phyloP scores from a whole-genome alignment of 163 green algal species.

The Scenedesmus sp. region DNA sequence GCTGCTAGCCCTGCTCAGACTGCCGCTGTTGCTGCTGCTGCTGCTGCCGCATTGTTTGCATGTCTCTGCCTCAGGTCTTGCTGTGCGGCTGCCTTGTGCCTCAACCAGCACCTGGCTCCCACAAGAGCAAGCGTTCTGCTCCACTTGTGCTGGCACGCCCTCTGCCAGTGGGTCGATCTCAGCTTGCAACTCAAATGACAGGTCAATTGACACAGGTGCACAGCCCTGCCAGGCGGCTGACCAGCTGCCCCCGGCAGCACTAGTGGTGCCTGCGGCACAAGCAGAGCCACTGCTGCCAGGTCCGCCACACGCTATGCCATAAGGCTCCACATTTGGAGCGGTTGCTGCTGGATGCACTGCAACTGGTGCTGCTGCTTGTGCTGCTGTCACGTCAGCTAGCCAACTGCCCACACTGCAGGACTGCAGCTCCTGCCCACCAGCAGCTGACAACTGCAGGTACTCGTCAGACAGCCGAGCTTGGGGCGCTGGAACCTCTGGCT shows the following conservation, averaged over 20 bases:
- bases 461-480: neutral
- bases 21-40: no score
- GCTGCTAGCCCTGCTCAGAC: neutral
- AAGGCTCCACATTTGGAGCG: neutral
- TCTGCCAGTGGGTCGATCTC: neutral
- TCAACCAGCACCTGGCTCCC: neutral
- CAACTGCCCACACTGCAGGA: neutral
- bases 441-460: neutral
- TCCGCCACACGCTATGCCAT: no score
- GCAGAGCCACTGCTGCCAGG: neutral
- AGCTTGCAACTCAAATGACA: constrained; percentile 31
- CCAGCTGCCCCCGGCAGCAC: neutral
- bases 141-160: neutral
- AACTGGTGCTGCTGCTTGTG: neutral
- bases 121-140: neutral
- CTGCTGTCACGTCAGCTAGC: neutral
- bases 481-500: neutral
- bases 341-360: neutral
- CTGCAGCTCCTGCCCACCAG: neutral
- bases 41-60: no score
- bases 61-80: neutral
- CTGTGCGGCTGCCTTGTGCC: neutral
- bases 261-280: neutral
- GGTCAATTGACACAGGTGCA: neutral
- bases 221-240: neutral